Evolutionary conservation across 2,329 filamentous ascomycete species (phyloP), one percentile per base, ranked within the genome.

Genomic region (Ophiostoma himal-ulmi): DNA sequence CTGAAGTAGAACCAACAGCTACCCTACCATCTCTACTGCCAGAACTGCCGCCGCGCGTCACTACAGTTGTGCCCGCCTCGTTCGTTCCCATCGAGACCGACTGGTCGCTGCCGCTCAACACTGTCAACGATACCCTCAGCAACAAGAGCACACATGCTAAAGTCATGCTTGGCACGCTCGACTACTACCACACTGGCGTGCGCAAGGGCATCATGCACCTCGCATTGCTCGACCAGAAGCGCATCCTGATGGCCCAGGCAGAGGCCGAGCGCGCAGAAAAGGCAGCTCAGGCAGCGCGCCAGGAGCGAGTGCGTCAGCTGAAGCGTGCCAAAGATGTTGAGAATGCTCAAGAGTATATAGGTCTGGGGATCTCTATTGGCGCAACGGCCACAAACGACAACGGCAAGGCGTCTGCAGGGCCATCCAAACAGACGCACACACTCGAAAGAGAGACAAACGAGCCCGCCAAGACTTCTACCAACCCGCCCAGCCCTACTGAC

Each of bases 81-180:
- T 80, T 81, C 68, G 76, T 79, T 1, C 79, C 79, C 0, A 70
- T 79, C 36, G 75, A 73, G 20, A 70, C 76, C 5, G 77, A 79
- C 70, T 73, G 80, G 22, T 75, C 77, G 39, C 70, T 75, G 68
- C 75, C 77, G 1, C 73, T 75, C 37, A 69, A 74, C 1, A 48
- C 70, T n/a, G 76, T 70, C 22, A 76, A 17, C 5, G 34, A 39
- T 4, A 8, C 17, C 17, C 74, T 74, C 20, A 73, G 75, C 70
- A 72, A 77, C 70, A 72, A 77, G 6, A 66, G 77, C 52, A 76
- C 78, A 41, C 77, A 75, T 3, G 73, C 79, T 20, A 72, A 76
- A 70, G 68, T 71, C 39, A 77, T 78, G 60, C 72, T 79, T 13
- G 71, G 76, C 41, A 77, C 75, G 41, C 71, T 80, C 48, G 78